Evolutionary conservation across 2,329 filamentous ascomycete genomes (phyloP).

Genomic region (Lithohypha guttulata): DNA sequence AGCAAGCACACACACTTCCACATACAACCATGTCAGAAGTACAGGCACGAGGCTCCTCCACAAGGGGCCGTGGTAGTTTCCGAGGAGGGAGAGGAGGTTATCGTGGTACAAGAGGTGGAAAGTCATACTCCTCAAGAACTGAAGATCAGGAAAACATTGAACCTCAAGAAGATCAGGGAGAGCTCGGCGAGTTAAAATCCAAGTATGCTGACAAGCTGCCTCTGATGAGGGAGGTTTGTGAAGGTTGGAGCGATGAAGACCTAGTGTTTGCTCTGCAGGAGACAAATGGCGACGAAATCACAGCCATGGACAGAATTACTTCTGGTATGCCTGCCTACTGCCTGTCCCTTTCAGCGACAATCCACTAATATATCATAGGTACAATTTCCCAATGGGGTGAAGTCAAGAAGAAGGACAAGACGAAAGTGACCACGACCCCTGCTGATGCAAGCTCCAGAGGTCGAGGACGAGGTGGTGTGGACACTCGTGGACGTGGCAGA

Average conservation of each 20-base stretch:
- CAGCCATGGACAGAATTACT: constrained; percentile 41
- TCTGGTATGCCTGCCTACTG: constrained; percentile 30
- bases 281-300: constrained; percentile 39
- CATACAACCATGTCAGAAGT: constrained; percentile 99
- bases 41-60: constrained; percentile 70
- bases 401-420: constrained; percentile 42
- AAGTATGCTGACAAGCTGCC: constrained; percentile 69
- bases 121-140: constrained; percentile 30
- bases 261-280: constrained; percentile 88
- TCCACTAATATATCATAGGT: constrained; percentile 25
- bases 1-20: too few relatives aligned
- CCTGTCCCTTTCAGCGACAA: neutral
- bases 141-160: constrained; percentile 55
- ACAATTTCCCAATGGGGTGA: constrained; percentile 44
- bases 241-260: constrained; percentile 91
- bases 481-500: constrained; percentile 36
- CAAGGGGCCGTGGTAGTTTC: constrained; percentile 27
- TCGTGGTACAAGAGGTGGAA: constrained; percentile 58
- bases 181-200: constrained; percentile 85
- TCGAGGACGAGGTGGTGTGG: constrained; percentile 38
- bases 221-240: constrained; percentile 84
- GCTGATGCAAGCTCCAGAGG: constrained; percentile 30
- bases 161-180: constrained; percentile 69
- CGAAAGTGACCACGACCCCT: constrained; percentile 31
- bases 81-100: constrained; percentile 81